Base-by-base conservation (phyloP, 768 basidiomycete genomes). In the Leccinum imitatum region DNA sequence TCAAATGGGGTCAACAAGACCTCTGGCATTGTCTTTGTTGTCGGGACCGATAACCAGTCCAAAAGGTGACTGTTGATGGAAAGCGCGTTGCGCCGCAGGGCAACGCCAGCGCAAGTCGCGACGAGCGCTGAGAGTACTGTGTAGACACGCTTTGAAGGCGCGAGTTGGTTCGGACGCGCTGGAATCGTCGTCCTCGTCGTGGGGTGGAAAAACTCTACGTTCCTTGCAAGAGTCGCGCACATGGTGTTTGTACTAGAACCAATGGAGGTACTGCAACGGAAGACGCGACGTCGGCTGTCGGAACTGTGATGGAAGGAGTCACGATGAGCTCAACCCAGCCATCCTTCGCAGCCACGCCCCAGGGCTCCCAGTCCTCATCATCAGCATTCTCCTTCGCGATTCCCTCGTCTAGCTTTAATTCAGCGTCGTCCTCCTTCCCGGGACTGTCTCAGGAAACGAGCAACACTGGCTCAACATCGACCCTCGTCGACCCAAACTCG, bases 401-500 rank as follows among this genome's bases (percentile, higher is more conserved):
- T 35, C 47, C 62, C 4, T 55, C 71, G 31, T 54, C 67, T 23
- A n/a, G 37, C 15, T 39, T 39, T 51, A 25, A 33, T 54, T 63
- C 27, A 50, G 56, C 59, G 25, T 39, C 37, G 15, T 53, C 67
- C 10, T 55, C 64, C 6, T 74, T 67, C 23, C 47, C 68, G 5
- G 11, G 27, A 9, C 62, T 72, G n/a, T 72, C 74, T 15, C 72
- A 75, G 59, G 71, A 70, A 15, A 67, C 69, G 27, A 59, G 56
- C 8, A 35, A 46, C 14, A 52, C 58, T 2, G 19, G 60, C 3
- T 59, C 63, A 13, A 62, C 65, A 0, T 41, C 39, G 15, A 39
- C 37, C 39, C 69, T 75, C 53, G 60, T 58, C 6, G 87, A 88
- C 59, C 81, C 80, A 15, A 87, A 83, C 60, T 84, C 86, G 23